Percentiles rank a stretch among this genome's conserved stretches.
These are phyloP conservation scores for Cryptomeria japonica DNA, from an alignment of 75 land plant genomes.

Conservation along the genomic window DNA sequence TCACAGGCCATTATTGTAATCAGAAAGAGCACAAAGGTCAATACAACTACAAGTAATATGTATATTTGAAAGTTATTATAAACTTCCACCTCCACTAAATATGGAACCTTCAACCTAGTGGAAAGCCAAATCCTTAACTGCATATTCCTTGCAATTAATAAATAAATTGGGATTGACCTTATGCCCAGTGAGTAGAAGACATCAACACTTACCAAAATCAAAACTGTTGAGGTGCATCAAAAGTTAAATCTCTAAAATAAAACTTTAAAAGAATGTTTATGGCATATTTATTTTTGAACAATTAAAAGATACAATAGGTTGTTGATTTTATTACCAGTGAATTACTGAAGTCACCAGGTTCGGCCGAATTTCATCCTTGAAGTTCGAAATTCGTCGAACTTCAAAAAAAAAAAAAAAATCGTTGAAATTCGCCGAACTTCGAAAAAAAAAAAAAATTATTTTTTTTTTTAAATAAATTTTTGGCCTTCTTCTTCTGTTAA, in stretches of 20 bases:
- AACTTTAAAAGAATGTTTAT: background rate
- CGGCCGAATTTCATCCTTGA: too few species aligned
- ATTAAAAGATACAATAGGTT: too few species aligned
- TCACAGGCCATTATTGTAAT: background rate
- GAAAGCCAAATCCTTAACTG: background rate
- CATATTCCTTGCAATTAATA: background rate
- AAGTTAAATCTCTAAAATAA: background rate
- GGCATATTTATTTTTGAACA: too few species aligned
- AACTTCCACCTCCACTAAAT: background rate
- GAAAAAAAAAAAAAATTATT: too few species aligned
- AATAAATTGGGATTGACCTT: background rate
- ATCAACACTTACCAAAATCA: background rate
- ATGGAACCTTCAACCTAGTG: background rate
- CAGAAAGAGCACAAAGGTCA: background rate
- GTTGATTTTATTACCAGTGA: too few species aligned
- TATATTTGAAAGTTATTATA: background rate
- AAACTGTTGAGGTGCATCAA: background rate
- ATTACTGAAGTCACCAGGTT: too few species aligned
- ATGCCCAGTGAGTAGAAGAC: background rate
- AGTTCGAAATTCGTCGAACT: too few species aligned
- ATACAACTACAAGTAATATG: background rate
- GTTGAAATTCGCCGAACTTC: too few species aligned
- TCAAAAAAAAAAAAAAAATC: too few species aligned
- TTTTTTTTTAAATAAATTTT: too few species aligned
- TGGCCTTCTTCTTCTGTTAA: too few species aligned